Percentiles rank a stretch among this genome's conserved stretches.
Evolutionary conservation across 352 stramenopile species (phyloP).

Genomic region (Pythium aquatile): DNA sequence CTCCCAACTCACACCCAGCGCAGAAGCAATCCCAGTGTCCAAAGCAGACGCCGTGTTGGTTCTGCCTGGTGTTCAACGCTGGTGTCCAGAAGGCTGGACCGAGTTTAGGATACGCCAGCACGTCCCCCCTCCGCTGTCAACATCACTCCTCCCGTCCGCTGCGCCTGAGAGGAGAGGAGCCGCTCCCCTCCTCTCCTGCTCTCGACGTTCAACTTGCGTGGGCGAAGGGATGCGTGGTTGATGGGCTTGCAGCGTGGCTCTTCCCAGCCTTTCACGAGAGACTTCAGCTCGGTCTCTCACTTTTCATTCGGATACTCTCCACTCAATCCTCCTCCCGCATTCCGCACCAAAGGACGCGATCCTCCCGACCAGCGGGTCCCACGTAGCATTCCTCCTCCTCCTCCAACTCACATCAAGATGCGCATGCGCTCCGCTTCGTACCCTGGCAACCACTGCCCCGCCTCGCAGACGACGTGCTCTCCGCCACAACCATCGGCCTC

Average conservation of each 20-base stretch:
- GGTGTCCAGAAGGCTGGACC: background rate
- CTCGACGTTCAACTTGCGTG: conserved; percentile 27
- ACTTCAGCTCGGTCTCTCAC: conserved; percentile 20
- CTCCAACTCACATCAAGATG: conserved; percentile 11
- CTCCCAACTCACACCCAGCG: conserved; percentile 5
- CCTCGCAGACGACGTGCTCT: background rate
- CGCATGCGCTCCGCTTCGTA: conserved; percentile 30
- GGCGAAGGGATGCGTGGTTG: conserved; percentile 25
- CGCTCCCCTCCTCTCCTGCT: background rate
- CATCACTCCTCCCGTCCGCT: background rate
- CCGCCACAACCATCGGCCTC: background rate
- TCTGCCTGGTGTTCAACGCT: background rate
- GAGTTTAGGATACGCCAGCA: background rate
- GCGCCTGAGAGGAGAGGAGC: conserved; percentile 9
- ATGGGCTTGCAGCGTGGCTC: conserved; percentile 26
- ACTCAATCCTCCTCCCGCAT: background rate
- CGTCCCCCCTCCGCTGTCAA: conserved; percentile 9
- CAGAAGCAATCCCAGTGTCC: conserved; percentile 6
- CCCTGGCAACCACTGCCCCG: conserved; percentile 9
- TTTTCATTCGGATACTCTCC: conserved; percentile 26
- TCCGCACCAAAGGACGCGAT: conserved; percentile 27
- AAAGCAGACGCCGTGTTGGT: background rate
- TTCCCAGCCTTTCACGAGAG: conserved; percentile 29
- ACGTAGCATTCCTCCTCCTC: background rate
- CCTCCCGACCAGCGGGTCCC: background rate